phyloP scores from a whole-genome alignment of 768 basidiomycete genomes.

The Hygrophoropsis aurantiaca region DNA sequence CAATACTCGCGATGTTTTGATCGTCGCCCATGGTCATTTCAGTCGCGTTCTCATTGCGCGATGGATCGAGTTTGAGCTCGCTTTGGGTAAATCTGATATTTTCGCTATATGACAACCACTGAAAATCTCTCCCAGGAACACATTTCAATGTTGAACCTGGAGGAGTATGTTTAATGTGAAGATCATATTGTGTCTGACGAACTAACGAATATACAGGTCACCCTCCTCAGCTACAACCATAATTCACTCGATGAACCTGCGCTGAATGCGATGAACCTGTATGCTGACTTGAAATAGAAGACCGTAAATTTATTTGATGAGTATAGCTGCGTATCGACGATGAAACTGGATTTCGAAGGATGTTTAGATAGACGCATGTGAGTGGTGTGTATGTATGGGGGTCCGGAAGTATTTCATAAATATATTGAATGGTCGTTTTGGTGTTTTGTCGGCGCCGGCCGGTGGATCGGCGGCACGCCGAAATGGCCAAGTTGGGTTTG shows the following conservation, averaged over 20 bases:
- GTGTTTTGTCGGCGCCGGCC: no score
- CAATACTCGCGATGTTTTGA: constrained; percentile 75
- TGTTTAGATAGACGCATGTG: no score
- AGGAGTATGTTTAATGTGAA: constrained; percentile 51
- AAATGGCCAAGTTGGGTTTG: no score
- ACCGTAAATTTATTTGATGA: no score
- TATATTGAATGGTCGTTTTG: no score
- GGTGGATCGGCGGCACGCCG: no score
- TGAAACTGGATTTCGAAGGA: no score
- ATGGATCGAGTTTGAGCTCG: constrained; percentile 73
- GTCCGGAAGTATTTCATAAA: no score
- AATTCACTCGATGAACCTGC: constrained; percentile 74
- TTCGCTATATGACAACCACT: no score
- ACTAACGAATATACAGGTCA: constrained; percentile 47
- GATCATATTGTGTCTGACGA: not conserved
- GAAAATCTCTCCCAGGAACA: constrained; percentile 63
- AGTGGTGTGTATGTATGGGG: no score
- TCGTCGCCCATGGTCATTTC: constrained; percentile 88
- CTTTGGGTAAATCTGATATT: constrained; percentile 43
- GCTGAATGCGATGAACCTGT: constrained; percentile 71
- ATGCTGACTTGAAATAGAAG: constrained; percentile 40
- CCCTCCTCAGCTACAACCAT: constrained; percentile 85
- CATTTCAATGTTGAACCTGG: constrained; percentile 86
- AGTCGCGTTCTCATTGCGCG: constrained; percentile 76
- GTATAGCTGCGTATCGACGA: no score